A percentile compares a stretch with the other conserved stretches of the same genome.
Conservation (phyloP, 106 monocot species). For the Dendrobium officinale region DNA sequence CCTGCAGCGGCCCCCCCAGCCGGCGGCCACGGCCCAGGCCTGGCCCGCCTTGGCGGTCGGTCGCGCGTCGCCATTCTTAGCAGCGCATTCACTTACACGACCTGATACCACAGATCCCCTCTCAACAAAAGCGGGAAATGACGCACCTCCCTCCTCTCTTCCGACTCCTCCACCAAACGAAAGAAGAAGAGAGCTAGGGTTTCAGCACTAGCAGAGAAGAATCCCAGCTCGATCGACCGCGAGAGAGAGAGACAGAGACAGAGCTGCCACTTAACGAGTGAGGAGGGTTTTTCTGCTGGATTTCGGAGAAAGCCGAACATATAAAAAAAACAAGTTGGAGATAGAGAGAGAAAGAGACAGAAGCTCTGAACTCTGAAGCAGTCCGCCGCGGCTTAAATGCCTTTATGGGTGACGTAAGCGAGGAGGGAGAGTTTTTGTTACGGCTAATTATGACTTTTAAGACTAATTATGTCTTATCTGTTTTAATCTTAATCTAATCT, state of each 20-base stretch:
- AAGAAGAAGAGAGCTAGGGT: background rate
- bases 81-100: background rate
- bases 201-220: background rate
- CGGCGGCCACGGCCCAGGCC: slow-evolving; percentile 69
- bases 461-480: background rate
- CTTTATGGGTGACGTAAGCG: background rate
- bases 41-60: slow-evolving; percentile 27
- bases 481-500: background rate
- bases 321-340: background rate
- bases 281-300: slow-evolving; percentile 1
- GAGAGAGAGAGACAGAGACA: background rate
- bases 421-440: background rate
- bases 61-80: slow-evolving; percentile 15
- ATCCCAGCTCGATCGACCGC: background rate
- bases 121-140: background rate
- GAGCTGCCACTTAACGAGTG: slow-evolving; percentile 2
- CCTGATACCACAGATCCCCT: background rate
- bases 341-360: background rate
- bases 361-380: background rate
- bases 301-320: background rate
- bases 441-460: background rate
- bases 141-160: background rate
- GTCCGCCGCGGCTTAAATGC: slow-evolving; percentile 1
- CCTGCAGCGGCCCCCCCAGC: slow-evolving; percentile 5
- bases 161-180: background rate